Evolutionary conservation across 768 basidiomycete species (phyloP).

Genomic region (Pleurotus tuoliensis): DNA sequence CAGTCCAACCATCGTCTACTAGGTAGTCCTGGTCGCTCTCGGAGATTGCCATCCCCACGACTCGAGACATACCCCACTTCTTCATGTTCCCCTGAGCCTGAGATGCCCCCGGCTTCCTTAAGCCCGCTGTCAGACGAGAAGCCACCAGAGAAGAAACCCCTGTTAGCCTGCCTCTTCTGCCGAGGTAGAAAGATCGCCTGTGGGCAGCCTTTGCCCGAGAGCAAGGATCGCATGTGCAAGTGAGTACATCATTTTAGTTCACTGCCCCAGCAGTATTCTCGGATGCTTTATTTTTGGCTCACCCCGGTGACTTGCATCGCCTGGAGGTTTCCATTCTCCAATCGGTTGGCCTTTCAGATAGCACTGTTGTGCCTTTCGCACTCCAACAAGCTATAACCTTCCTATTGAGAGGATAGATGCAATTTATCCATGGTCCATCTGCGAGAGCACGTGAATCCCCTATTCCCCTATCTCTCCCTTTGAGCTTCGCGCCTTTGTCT

Average conservation of each 20-base stretch:
- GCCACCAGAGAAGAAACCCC: slow-evolving; percentile 48
- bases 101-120: slow-evolving; percentile 10
- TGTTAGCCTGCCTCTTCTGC: slow-evolving; percentile 63
- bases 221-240: slow-evolving; percentile 62
- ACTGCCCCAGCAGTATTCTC: not conserved
- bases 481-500: too few species aligned
- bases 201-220: slow-evolving; percentile 51
- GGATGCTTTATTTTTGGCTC: not conserved
- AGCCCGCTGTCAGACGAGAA: slow-evolving; percentile 26
- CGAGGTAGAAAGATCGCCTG: slow-evolving; percentile 69
- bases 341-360: not conserved
- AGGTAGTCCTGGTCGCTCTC: not conserved
- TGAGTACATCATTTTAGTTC: slow-evolving; percentile 29
- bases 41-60: not conserved
- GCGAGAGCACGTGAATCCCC: too few species aligned
- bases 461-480: too few species aligned
- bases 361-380: too few species aligned
- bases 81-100: not conserved
- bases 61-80: not conserved
- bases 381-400: not conserved
- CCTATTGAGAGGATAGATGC: not conserved
- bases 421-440: too few species aligned
- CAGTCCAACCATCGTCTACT: not conserved
- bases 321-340: not conserved
- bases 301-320: not conserved